A percentile compares a stretch with the other conserved stretches of the same genome.
phyloP scores from a whole-genome alignment of 176 grass and related monocot genomes.

The bread wheat (Triticum aestivum) region IWGSC_CS_RefSeq_v2.1 NC_057810.1:578339271-578339770 shows the following conservation, averaged over 20 bases:
- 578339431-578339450: constrained; percentile 57
- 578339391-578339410: constrained; percentile 64
- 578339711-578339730: not conserved
- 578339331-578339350: constrained; percentile 48
- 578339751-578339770: not conserved
- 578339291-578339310: constrained; percentile 36
- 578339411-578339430: constrained; percentile 52
- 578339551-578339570: constrained; percentile 17
- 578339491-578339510: constrained; percentile 54
- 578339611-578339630: not conserved
- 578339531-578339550: constrained; percentile 34
- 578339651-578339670: constrained; percentile 19
- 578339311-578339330: constrained; percentile 61
- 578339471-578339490: constrained; percentile 68
- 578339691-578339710: constrained; percentile 5
- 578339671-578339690: not conserved
- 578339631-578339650: not conserved
- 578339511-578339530: constrained; percentile 48
- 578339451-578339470: constrained; percentile 52
- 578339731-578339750: not conserved
- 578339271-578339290: constrained; percentile 29
- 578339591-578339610: not conserved
- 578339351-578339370: constrained; percentile 54
- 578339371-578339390: constrained; percentile 52
- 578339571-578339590: not conserved